phyloP scores from a whole-genome alignment of 148 eudicot species.

The Rhododendron henanense region DNA sequence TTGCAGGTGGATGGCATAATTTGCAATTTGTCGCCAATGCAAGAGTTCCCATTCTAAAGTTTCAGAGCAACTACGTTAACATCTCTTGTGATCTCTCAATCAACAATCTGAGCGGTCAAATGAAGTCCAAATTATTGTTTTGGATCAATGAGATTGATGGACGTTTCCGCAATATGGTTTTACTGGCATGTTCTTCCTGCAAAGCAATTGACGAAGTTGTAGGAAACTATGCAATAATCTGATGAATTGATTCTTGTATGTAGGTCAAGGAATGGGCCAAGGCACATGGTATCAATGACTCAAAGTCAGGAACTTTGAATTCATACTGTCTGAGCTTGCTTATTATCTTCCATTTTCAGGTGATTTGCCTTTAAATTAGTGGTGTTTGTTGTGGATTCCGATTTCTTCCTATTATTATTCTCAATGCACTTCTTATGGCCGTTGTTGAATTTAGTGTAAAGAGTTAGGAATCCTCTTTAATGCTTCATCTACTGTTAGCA shows the following conservation, averaged over 20 bases:
- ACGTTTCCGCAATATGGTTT: conserved; percentile 85
- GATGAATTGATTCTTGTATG: conserved; percentile 19
- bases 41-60: conserved; percentile 80
- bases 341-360: conserved; percentile 95
- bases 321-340: conserved; percentile 83
- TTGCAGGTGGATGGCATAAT: conserved; percentile 63
- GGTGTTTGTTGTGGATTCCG: background rate
- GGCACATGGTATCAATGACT: conserved; percentile 65
- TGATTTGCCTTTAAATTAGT: conserved; percentile 16
- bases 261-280: conserved; percentile 99
- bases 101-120: conserved; percentile 73
- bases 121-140: conserved; percentile 81
- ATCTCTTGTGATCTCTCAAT: conserved; percentile 90
- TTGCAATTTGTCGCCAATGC: conserved; percentile 66
- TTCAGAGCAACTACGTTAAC: conserved; percentile 42
- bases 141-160: conserved; percentile 84
- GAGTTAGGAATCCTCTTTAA: background rate
- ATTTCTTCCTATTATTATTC: background rate
- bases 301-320: conserved; percentile 73
- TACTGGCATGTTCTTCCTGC: conserved; percentile 55
- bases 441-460: background rate
- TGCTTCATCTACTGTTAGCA: background rate
- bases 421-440: background rate
- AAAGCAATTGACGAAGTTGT: conserved; percentile 1
- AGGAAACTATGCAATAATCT: conserved; percentile 8